Evolutionary conservation across 306 rosid genomes (phyloP).

Genomic region (Castanea mollissima): DNA sequence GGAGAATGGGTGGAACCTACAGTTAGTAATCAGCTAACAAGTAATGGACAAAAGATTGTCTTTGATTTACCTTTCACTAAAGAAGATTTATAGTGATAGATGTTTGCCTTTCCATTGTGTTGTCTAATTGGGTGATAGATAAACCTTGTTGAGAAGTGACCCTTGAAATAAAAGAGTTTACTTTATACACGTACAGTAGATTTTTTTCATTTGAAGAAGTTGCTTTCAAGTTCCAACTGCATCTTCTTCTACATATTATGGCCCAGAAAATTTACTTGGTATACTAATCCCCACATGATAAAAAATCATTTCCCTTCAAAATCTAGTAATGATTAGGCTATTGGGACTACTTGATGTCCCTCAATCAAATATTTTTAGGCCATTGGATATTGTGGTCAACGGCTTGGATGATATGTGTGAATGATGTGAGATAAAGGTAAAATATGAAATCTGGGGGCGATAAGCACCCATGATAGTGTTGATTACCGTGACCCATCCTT

Average conservation of each 20-base stretch:
- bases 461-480: conserved; percentile 33
- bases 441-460: conserved; percentile 21
- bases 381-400: conserved; percentile 25
- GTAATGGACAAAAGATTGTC: not conserved
- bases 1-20: not conserved
- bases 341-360: not conserved
- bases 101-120: not conserved
- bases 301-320: not conserved
- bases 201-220: not conserved
- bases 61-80: not conserved
- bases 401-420: conserved; percentile 1
- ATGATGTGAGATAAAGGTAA: conserved; percentile 15
- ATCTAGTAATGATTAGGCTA: not conserved
- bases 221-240: not conserved
- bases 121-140: conserved; percentile 1
- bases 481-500: conserved; percentile 30
- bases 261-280: too few relatives aligned
- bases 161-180: not conserved
- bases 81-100: not conserved
- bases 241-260: not conserved
- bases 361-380: not conserved
- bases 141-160: conserved; percentile 6
- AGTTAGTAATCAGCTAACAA: not conserved
- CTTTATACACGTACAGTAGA: not conserved
- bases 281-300: not conserved